Base-by-base conservation (phyloP, 306 rosid genomes). In the Chamaecrista fasciculata region DNA sequence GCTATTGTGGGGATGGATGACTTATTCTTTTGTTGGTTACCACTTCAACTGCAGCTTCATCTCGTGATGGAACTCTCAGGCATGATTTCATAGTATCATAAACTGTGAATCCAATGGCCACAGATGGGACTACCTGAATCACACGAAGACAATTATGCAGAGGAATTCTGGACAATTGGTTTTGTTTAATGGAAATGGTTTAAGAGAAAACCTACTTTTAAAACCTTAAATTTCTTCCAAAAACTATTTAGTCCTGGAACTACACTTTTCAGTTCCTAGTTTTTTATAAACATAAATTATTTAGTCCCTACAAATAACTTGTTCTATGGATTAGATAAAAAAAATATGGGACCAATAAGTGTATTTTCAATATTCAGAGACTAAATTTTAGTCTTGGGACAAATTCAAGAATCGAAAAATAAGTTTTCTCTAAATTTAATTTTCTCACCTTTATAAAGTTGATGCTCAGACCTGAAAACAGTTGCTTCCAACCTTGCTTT, bases 401-500 rank as follows among this genome's bases (percentile, higher is more conserved):
- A n/a, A n/a, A n/a, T n/a, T n/a, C n/a, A n/a, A n/a, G n/a, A n/a
- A n/a, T n/a, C n/a, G n/a, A n/a, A n/a, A n/a, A n/a, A n/a, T n/a
- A n/a, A n/a, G n/a, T n/a, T n/a, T n/a, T n/a, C n/a, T n/a, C n/a
- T n/a, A n/a, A n/a, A n/a, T n/a, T n/a, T 48, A 50, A 14, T 53
- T 66, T 75, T 67, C 58, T 47, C 56, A 91, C 98, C 96, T 88
- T 91, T 78, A 94, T 80, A 77, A 86, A 94, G 84, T 94, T 94
- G 77, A 94, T 94, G 83, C 97, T 94, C 69, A 94, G 89, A 49
- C 98, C 98, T 51, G 98, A 94, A 84, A 94, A 94, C 62, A 88
- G 79, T 20, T 84, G 91, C 80, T 75, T 90, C 94, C 88, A 88
- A 56, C 98, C 98, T 78, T 94, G 98, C 49, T 62, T 82, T 76